phyloP scores from a whole-genome alignment of 2,329 filamentous ascomycete genomes.

The Clarireedia monteithiana region DNA sequence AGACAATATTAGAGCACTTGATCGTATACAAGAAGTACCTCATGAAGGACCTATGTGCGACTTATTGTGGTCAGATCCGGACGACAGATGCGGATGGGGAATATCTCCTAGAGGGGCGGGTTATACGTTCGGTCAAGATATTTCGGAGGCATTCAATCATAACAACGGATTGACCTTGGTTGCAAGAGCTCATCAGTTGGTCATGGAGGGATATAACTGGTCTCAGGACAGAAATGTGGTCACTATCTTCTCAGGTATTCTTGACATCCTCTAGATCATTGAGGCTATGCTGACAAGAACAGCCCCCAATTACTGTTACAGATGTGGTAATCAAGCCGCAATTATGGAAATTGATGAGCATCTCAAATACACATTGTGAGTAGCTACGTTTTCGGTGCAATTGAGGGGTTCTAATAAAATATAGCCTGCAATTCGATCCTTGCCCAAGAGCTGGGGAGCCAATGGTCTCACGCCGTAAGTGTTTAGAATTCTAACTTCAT shows the following conservation, averaged over 20 bases:
- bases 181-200: slow-evolving; percentile 91
- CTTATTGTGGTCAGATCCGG: slow-evolving; percentile 94
- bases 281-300: slow-evolving; percentile 25
- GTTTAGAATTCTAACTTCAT: neutral
- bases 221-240: slow-evolving; percentile 97
- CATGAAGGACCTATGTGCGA: slow-evolving; percentile 99
- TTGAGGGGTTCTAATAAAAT: slow-evolving; percentile 23
- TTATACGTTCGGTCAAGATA: slow-evolving; percentile 94
- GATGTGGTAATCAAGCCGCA: slow-evolving; percentile 98
- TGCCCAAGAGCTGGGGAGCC: slow-evolving; percentile 96
- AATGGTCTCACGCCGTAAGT: slow-evolving; percentile 88
- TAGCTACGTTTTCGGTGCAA: slow-evolving; percentile 24
- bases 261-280: neutral
- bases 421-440: slow-evolving; percentile 95
- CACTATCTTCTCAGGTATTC: slow-evolving; percentile 89
- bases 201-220: slow-evolving; percentile 99
- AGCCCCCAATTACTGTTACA: slow-evolving; percentile 95
- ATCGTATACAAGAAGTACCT: slow-evolving; percentile 96
- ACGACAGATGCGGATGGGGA: slow-evolving; percentile 93
- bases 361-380: slow-evolving; percentile 98
- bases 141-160: slow-evolving; percentile 97
- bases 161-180: slow-evolving; percentile 97
- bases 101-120: slow-evolving; percentile 91
- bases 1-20: slow-evolving; percentile 89
- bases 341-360: slow-evolving; percentile 99